Conservation (phyloP, 2,329 filamentous ascomycete species). For the Alternaria ventricosa region DNA sequence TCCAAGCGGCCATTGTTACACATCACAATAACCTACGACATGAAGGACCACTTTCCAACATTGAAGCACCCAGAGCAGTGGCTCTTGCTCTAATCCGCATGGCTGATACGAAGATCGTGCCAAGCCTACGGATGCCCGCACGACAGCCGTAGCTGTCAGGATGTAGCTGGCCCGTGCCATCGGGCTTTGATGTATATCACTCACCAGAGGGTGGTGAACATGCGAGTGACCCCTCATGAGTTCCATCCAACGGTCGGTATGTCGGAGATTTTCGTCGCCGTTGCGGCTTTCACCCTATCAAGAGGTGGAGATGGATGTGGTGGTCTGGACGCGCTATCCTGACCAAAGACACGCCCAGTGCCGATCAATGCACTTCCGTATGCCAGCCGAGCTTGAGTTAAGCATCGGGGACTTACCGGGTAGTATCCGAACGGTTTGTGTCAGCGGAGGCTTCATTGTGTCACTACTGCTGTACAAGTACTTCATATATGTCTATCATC, state of each 20-base stretch:
- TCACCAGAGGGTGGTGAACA: background rate
- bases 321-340: background rate
- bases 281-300: background rate
- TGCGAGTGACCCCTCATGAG: constrained; percentile 8
- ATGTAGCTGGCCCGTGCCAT: constrained; percentile 24
- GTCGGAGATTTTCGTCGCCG: constrained; percentile 25
- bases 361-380: constrained; percentile 9
- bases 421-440: constrained; percentile 14
- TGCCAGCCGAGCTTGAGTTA: background rate
- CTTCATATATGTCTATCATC: background rate
- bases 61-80: background rate
- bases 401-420: constrained; percentile 13
- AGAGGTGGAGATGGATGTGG: background rate
- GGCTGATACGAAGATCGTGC: constrained; percentile 9
- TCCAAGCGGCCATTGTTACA: constrained; percentile 18
- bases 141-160: constrained; percentile 13
- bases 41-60: background rate
- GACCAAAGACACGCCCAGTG: constrained; percentile 6
- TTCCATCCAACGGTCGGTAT: constrained; percentile 19
- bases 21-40: constrained; percentile 8
- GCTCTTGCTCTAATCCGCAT: constrained; percentile 2
- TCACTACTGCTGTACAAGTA: background rate
- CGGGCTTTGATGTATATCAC: constrained; percentile 17
- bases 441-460: background rate
- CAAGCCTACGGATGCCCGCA: constrained; percentile 29